A percentile compares a stretch with the other conserved stretches of the same genome.
Conservation (phyloP, 73 alveolate genomes). For the Tetrahymena thermophila region DNA sequence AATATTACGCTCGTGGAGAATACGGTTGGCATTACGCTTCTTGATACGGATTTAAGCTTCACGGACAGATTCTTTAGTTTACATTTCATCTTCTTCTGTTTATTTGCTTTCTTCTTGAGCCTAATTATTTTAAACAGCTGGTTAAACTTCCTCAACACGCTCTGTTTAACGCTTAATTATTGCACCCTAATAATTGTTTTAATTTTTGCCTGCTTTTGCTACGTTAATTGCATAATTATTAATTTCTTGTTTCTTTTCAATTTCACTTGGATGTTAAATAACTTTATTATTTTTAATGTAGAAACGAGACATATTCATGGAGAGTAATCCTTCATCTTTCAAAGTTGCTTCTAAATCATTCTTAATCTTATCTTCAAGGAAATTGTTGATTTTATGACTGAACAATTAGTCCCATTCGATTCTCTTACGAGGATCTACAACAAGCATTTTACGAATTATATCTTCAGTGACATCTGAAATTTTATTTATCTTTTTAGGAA, state of each 20-base stretch:
- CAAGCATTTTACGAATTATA: conserved; percentile 27
- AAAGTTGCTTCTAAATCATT: conserved; percentile 34
- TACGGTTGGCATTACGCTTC: conserved; percentile 41
- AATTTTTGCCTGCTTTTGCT: conserved; percentile 21
- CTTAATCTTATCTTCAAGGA: conserved; percentile 36
- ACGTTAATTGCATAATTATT: conserved; percentile 37
- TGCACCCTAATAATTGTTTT: conserved; percentile 23
- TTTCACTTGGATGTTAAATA: conserved; percentile 43
- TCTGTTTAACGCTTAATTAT: conserved; percentile 23
- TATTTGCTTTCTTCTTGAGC: conserved; percentile 2
- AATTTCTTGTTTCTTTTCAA: conserved; percentile 32
- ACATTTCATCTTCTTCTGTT: conserved; percentile 18
- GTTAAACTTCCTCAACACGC: neutral
- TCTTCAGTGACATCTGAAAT: conserved; percentile 29
- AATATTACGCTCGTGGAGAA: conserved; percentile 37
- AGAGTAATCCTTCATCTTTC: conserved; percentile 20
- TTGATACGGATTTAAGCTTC: conserved; percentile 37
- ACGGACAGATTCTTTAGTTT: conserved; percentile 26
- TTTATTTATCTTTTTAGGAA: conserved; percentile 21
- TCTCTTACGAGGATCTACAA: conserved; percentile 35
- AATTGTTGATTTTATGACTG: conserved; percentile 25
- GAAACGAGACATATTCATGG: conserved; percentile 39
- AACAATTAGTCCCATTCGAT: conserved; percentile 36
- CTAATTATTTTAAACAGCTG: neutral
- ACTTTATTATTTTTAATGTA: conserved; percentile 39